Conservation (phyloP, 2,329 filamentous ascomycete species). For the Cercospora nicotianae region DNA sequence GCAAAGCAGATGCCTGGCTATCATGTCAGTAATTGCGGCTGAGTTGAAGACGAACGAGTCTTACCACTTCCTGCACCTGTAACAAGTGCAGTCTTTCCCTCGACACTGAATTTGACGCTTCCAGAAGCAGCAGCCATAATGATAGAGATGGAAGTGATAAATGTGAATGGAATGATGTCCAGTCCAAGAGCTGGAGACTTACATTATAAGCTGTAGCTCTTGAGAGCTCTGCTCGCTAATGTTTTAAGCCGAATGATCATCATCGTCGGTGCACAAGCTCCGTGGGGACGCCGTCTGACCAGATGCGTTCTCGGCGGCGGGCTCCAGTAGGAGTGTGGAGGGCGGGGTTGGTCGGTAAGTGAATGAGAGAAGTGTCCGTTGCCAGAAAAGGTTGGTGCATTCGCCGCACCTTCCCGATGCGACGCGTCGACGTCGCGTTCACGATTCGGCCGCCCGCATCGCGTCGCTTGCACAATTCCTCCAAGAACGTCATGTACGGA, state of each 20-base stretch:
- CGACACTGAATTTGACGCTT: constrained; percentile 40
- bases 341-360: constrained; percentile 5
- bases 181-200: neutral
- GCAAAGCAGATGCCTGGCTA: constrained; percentile 48
- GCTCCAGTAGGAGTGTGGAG: neutral
- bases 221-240: neutral
- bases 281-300: neutral
- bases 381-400: neutral
- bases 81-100: constrained; percentile 50
- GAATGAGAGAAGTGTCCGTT: neutral
- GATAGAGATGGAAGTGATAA: neutral
- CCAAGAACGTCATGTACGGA: neutral
- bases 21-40: neutral
- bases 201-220: neutral
- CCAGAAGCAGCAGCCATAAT: constrained; percentile 29
- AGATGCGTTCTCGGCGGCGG: neutral
- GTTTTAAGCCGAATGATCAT: neutral
- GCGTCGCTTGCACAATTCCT: neutral
- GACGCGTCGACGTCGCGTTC: constrained; percentile 2
- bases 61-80: constrained; percentile 50
- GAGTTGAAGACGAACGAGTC: neutral
- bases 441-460: neutral
- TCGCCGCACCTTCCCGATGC: constrained; percentile 7
- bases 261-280: neutral
- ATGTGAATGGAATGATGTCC: neutral